phyloP scores from a whole-genome alignment of 108 stramenopile species.

The Epithemia pelagica region DNA sequence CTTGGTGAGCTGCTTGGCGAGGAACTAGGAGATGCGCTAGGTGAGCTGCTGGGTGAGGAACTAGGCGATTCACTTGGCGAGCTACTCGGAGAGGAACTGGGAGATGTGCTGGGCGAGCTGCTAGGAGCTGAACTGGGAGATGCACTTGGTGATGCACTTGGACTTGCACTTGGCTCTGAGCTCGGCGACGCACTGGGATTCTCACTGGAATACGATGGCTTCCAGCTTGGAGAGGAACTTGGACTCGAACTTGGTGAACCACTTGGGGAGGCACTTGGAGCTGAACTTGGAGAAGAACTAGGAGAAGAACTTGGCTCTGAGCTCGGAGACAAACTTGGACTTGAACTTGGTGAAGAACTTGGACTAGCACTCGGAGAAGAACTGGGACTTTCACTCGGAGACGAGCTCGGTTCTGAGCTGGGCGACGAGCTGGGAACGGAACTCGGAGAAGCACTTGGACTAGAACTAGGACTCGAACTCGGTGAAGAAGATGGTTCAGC shows the following conservation, averaged over 20 bases:
- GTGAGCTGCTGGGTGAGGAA: background rate
- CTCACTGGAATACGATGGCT: background rate
- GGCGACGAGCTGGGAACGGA: no score
- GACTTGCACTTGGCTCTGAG: slow-evolving; percentile 3
- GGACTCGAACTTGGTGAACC: background rate
- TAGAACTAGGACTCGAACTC: no score
- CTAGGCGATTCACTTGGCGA: slow-evolving; percentile 5
- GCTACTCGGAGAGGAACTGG: background rate
- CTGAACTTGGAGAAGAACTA: background rate
- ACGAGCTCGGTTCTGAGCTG: no score
- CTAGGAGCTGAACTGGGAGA: slow-evolving; percentile 7
- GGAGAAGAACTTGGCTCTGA: background rate
- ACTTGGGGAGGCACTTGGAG: background rate
- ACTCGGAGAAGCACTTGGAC: no score
- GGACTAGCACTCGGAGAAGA: no score
- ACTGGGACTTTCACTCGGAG: no score
- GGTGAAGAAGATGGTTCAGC: no score
- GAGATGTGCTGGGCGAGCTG: slow-evolving; percentile 9
- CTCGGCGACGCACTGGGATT: slow-evolving; percentile 4
- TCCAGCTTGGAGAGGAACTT: slow-evolving; percentile 4
- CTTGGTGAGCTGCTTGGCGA: background rate
- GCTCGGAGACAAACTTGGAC: slow-evolving; percentile 1
- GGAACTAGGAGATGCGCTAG: slow-evolving; percentile 1
- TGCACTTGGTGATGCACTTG: slow-evolving; percentile 1
- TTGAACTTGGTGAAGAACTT: background rate